Percentiles rank a stretch among this genome's conserved stretches.
These are phyloP conservation scores for Thalassiosira pacifica DNA, from an alignment of 352 stramenopile genomes.

Conservation along the genomic window DNA sequence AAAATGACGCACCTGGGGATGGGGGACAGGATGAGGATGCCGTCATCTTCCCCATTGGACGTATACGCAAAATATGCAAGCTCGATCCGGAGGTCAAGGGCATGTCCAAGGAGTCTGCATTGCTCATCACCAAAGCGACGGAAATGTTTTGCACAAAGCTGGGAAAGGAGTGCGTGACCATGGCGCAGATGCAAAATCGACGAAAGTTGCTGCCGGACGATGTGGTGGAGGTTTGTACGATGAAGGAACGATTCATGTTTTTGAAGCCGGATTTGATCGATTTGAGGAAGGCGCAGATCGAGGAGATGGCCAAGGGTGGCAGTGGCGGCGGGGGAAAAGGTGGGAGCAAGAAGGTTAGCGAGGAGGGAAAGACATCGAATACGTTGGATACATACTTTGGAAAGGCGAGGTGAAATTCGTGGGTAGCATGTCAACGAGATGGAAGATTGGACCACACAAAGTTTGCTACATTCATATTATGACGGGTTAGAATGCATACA, in stretches of 20 bases:
- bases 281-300: constrained; percentile 58
- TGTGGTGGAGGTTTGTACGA: constrained; percentile 75
- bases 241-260: constrained; percentile 80
- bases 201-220: constrained; percentile 77
- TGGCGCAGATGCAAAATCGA: constrained; percentile 82
- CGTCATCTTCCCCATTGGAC: constrained; percentile 78
- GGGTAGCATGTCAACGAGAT: too few relatives aligned
- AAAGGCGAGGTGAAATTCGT: too few relatives aligned
- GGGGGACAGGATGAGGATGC: constrained; percentile 32
- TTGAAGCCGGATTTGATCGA: constrained; percentile 78
- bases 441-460: too few relatives aligned
- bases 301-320: constrained; percentile 32
- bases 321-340: constrained; percentile 12
- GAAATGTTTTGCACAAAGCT: constrained; percentile 93
- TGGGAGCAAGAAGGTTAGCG: not conserved
- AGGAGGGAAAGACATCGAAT: constrained; percentile 5
- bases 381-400: constrained; percentile 50
- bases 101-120: constrained; percentile 92
- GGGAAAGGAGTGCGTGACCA: constrained; percentile 88
- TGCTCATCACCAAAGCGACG: constrained; percentile 93
- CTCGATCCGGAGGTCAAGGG: constrained; percentile 92
- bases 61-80: constrained; percentile 94
- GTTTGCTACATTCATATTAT: too few relatives aligned
- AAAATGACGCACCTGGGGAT: constrained; percentile 61
- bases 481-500: too few relatives aligned